Evolutionary conservation across 768 basidiomycete species (phyloP).

Genomic region (Antrodiella citrinella): DNA sequence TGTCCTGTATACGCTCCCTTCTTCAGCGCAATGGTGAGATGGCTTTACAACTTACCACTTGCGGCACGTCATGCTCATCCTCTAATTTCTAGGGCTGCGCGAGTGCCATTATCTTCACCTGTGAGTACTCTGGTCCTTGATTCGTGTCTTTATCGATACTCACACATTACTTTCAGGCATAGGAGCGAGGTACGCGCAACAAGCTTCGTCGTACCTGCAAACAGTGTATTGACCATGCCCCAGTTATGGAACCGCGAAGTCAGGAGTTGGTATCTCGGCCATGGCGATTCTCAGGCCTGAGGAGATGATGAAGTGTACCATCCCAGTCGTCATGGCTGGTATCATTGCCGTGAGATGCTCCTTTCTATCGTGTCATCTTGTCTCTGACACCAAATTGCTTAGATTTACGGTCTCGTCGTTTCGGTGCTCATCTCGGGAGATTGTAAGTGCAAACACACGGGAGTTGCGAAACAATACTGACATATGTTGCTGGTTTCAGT

Average conservation of each 20-base stretch:
- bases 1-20: constrained; percentile 97
- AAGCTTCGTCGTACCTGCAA: not conserved
- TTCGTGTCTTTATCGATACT: no score
- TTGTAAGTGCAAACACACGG: constrained; percentile 45
- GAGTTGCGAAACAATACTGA: no score
- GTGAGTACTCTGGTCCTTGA: constrained; percentile 62
- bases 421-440: constrained; percentile 91
- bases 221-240: constrained; percentile 6
- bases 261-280: constrained; percentile 94
- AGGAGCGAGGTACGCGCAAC: constrained; percentile 63
- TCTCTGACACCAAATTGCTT: not conserved
- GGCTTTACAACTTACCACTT: no score
- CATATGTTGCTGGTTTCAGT: constrained; percentile 36
- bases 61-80: constrained; percentile 7
- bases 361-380: not conserved
- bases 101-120: constrained; percentile 95
- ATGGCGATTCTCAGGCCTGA: constrained; percentile 97
- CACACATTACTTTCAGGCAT: constrained; percentile 60
- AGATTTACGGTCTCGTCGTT: constrained; percentile 98
- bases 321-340: constrained; percentile 99
- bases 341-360: constrained; percentile 85
- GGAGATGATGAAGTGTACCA: constrained; percentile 95
- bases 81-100: constrained; percentile 69
- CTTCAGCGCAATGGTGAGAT: constrained; percentile 89
- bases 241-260: constrained; percentile 99